Evolutionary conservation across 208 protist species (phyloP).

Genomic region (Endotrypanum monterogeii): DNA sequence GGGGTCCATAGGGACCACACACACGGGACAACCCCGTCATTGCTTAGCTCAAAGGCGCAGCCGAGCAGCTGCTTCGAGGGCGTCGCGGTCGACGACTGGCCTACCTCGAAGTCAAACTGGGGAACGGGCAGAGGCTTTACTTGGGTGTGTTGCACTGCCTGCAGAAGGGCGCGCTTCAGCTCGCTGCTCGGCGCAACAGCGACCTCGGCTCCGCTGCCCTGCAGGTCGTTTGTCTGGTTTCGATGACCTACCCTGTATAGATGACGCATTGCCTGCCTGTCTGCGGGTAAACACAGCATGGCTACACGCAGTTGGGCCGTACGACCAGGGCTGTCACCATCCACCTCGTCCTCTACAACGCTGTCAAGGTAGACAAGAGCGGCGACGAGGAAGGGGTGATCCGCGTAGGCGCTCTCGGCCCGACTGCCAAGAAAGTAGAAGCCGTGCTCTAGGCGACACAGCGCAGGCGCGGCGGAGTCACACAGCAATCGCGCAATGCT

Average conservation of each 20-base stretch:
- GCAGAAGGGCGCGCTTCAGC: slow-evolving; percentile 17
- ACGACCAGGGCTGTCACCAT: neutral
- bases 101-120: slow-evolving; percentile 26
- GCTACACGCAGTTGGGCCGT: slow-evolving; percentile 25
- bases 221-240: neutral
- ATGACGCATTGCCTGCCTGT: slow-evolving; percentile 15
- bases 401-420: slow-evolving; percentile 30
- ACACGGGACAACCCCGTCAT: slow-evolving; percentile 44
- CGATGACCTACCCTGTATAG: slow-evolving; percentile 14
- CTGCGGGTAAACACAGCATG: slow-evolving; percentile 32
- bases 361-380: slow-evolving; percentile 35
- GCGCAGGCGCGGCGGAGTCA: slow-evolving; percentile 12
- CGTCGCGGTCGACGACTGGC: neutral
- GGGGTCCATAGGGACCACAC: slow-evolving; percentile 47
- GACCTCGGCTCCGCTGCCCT: neutral
- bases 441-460: slow-evolving; percentile 39
- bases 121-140: slow-evolving; percentile 29
- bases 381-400: slow-evolving; percentile 39
- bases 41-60: slow-evolving; percentile 45
- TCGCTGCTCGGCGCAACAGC: slow-evolving; percentile 3
- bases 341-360: neutral
- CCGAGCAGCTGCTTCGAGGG: slow-evolving; percentile 35
- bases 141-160: slow-evolving; percentile 25
- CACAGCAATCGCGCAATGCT: slow-evolving; percentile 29
- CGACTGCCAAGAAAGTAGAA: slow-evolving; percentile 49